These are phyloP conservation scores for Zymoseptoria tritici DNA, from an alignment of 2,329 filamentous ascomycete species.

Conservation along the genomic window DNA sequence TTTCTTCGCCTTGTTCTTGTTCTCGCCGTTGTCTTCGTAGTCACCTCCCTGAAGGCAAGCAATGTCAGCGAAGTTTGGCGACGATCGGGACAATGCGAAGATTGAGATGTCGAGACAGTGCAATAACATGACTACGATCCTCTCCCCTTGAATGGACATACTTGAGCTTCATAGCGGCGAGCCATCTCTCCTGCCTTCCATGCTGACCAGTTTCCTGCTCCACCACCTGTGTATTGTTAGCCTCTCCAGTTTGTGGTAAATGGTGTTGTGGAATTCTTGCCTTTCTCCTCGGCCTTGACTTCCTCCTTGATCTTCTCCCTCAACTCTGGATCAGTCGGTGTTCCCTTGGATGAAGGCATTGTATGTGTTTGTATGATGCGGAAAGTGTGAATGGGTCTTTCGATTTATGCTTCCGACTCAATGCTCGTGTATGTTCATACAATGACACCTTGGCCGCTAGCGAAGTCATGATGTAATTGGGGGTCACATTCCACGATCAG, in stretches of 20 bases:
- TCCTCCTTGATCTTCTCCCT: conserved; percentile 29
- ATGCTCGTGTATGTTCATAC: no score
- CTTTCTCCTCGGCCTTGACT: conserved; percentile 25
- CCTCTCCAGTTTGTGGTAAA: conserved; percentile 1
- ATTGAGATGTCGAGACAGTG: no score
- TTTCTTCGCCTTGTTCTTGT: conserved; percentile 25
- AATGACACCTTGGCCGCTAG: not conserved
- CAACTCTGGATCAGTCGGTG: conserved; percentile 28
- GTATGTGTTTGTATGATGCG: not conserved
- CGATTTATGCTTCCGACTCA: not conserved
- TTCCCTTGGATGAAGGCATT: conserved; percentile 29
- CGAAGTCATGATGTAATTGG: not conserved
- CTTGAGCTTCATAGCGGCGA: conserved; percentile 23
- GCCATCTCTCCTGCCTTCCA: conserved; percentile 29
- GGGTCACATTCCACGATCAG: not conserved
- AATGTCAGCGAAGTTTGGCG: no score
- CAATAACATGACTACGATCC: no score
- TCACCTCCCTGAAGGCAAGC: conserved; percentile 17
- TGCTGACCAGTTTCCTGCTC: conserved; percentile 24
- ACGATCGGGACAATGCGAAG: no score
- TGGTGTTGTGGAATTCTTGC: no score
- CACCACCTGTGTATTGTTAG: conserved; percentile 18
- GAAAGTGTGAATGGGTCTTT: no score
- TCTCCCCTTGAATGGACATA: not conserved
- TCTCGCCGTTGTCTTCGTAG: conserved; percentile 26